Conservation (phyloP, 2,329 filamentous ascomycete species). For the Colletotrichum eremochloae region DNA sequence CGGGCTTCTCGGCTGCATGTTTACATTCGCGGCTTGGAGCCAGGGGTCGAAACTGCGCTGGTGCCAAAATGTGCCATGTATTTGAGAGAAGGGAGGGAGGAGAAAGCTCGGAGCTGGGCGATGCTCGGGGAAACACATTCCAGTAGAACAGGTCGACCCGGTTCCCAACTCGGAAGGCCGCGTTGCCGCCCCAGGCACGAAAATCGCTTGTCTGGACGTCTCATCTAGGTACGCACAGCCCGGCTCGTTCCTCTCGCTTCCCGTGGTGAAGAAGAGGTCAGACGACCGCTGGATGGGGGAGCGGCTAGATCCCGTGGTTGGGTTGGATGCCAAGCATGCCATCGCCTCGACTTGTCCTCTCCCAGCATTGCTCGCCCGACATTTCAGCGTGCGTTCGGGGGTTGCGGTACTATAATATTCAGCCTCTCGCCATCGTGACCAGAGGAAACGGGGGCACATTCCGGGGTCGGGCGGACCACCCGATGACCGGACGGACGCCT, state of each 20-base stretch:
- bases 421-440: slow-evolving; percentile 6
- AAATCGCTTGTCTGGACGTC: not conserved
- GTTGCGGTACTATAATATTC: not conserved
- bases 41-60: not conserved
- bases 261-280: slow-evolving; percentile 26
- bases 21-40: not conserved
- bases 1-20: not conserved
- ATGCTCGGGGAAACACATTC: slow-evolving; percentile 20
- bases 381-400: not conserved
- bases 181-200: slow-evolving; percentile 11
- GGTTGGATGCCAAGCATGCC: slow-evolving; percentile 28
- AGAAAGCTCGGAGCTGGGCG: not conserved
- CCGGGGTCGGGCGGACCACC: slow-evolving; percentile 13
- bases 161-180: slow-evolving; percentile 20
- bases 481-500: slow-evolving; percentile 34
- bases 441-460: not conserved
- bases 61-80: not conserved
- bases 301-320: slow-evolving; percentile 17
- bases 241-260: slow-evolving; percentile 2
- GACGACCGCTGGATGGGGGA: slow-evolving; percentile 34
- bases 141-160: not conserved
- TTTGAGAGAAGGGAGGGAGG: not conserved
- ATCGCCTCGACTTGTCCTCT: not conserved
- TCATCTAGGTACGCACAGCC: slow-evolving; percentile 21
- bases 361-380: not conserved